Base-by-base conservation (phyloP, 75 land plant genomes). In the Pseudotsuga menziesii region DNA sequence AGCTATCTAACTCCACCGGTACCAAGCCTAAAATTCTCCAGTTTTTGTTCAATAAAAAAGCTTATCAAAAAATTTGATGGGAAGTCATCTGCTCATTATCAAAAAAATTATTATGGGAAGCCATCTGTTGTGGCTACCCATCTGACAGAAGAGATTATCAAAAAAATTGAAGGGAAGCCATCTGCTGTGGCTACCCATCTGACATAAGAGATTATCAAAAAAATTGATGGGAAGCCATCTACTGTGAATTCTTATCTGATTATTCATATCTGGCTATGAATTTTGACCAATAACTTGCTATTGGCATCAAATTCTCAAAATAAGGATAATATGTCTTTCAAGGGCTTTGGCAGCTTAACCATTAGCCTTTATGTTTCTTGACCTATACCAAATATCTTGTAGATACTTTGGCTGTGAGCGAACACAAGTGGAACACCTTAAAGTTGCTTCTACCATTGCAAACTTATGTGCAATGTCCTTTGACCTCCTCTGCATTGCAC, bases 391-490 rank as follows among this genome's bases (percentile, higher is more conserved):
- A 83, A 80, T 88, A 94, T n/a, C 93, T 84, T 62, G 77, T 72
- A 36, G 84, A 86, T 25, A 81, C 77, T 84, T 80, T 3, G 92
- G 95, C 35, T 87, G 93, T 61, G 95, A 86, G 15, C 91, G 86
- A 25, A 94, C 91, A n/a, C 98, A 86, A n/a, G 86, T 82, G 19
- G 98, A 96, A 44, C 98, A 85, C 22, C 98, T 82, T 8, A 93
- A 75, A 17, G 78, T 79, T 36, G 90, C 84, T 72, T 86, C 88
- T 64, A 93, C 94, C 23, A 80, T n/a, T 56, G 83, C 87, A 57
- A 80, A 74, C 78, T 61, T 85, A 5, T 87, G 89, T 66, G 85
- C 83, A 48, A 82, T 59, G 8, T 89, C 91, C 83, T 89, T 93
- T 9, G 88, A 82, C 80, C 94, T 86, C 82, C 86, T 96, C 71